These are phyloP conservation scores for Aureobasidium sp. DNA, from an alignment of 2,329 filamentous ascomycete genomes.

Conservation along the genomic window DNA sequence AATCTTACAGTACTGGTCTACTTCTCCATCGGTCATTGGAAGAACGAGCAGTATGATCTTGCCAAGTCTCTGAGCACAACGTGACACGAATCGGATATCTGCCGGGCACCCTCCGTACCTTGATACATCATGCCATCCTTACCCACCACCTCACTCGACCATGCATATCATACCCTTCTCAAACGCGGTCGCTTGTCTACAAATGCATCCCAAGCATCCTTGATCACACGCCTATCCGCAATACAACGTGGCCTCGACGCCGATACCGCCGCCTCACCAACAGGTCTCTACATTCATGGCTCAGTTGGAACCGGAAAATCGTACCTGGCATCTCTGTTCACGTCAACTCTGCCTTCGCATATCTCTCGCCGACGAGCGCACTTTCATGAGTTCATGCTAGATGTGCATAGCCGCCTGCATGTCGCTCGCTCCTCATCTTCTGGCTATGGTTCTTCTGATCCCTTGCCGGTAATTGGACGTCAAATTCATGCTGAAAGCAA, in stretches of 20 bases:
- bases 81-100: not conserved
- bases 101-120: not conserved
- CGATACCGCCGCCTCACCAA: constrained; percentile 34
- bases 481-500: constrained; percentile 63
- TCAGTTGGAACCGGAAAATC: constrained; percentile 74
- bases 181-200: not conserved
- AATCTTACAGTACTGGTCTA: no score
- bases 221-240: constrained; percentile 19
- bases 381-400: constrained; percentile 75
- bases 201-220: not conserved
- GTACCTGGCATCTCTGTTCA: constrained; percentile 67
- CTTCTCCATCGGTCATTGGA: no score
- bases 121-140: not conserved
- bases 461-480: constrained; percentile 58
- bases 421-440: constrained; percentile 34
- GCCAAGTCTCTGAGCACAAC: not conserved
- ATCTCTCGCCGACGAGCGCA: constrained; percentile 53
- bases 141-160: not conserved
- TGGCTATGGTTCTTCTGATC: constrained; percentile 40
- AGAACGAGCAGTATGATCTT: not conserved
- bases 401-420: constrained; percentile 51
- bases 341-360: constrained; percentile 53
- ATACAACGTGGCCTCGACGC: constrained; percentile 19
- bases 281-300: constrained; percentile 64
- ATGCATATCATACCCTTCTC: not conserved